Percentiles rank a stretch among this genome's conserved stretches.
These are phyloP conservation scores for Adansonia madagascariensis DNA, from an alignment of 441 rosid genomes.

Conservation along the genomic window DNA sequence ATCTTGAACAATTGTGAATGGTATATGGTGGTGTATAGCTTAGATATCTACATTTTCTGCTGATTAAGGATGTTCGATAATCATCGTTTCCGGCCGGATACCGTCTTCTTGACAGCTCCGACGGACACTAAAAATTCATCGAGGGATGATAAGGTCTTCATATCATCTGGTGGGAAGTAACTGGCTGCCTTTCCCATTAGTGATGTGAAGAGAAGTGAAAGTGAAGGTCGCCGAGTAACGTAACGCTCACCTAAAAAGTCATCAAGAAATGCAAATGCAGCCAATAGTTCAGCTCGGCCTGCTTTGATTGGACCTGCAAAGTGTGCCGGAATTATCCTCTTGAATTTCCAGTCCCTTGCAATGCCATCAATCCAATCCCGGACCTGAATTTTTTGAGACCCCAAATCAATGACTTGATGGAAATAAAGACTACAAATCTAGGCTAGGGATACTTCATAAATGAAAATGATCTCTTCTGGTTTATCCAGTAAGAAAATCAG, in stretches of 20 bases:
- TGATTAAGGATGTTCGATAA: background rate
- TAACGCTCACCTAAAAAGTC: constrained; percentile 78
- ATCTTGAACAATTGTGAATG: constrained; percentile 3
- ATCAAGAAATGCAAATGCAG: constrained; percentile 87
- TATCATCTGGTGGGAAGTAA: constrained; percentile 96
- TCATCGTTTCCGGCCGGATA: constrained; percentile 69
- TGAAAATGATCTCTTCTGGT: background rate
- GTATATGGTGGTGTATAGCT: constrained; percentile 5
- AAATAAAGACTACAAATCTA: background rate
- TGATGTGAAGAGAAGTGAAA: constrained; percentile 66
- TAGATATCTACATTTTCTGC: constrained; percentile 12
- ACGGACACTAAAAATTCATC: constrained; percentile 88
- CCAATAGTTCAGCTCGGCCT: constrained; percentile 77
- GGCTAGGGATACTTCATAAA: background rate
- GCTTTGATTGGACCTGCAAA: constrained; percentile 88
- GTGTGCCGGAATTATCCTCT: constrained; percentile 91
- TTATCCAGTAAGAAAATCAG: background rate
- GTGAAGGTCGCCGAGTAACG: constrained; percentile 57
- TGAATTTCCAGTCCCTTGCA: constrained; percentile 82
- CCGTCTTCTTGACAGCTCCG: constrained; percentile 90
- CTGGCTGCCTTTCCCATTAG: constrained; percentile 92
- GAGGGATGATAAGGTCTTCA: constrained; percentile 63
- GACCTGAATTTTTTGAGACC: constrained; percentile 52
- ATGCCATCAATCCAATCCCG: constrained; percentile 91
- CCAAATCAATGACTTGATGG: background rate